Evolutionary conservation across 1,284 basidiomycete genomes (phyloP), one percentile per base, ranked within the genome.

Genomic region (Fomitopsis palustris): DNA sequence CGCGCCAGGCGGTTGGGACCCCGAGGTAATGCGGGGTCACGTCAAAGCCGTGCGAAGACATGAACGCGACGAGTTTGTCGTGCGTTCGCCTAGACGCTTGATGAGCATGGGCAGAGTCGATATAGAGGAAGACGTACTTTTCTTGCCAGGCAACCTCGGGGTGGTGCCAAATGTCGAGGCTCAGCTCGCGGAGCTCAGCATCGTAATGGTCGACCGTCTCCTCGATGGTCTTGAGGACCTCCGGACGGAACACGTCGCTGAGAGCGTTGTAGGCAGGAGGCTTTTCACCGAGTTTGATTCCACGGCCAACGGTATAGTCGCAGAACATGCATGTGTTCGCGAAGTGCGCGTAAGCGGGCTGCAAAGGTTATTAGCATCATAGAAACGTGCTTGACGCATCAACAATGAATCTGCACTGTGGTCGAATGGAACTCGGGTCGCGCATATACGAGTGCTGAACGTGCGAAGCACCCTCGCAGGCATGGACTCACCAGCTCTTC

Each of bases 1-100:
- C 91, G 39, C 78, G 74, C 83, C 88, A 93, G 2, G 90, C 91
- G 1, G 91, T 93, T 23, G 81, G 74, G 21, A 90, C 73, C 2
- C 68, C 71, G 61, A 80, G 78, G 65, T 83, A 81, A 57, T 85
- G 78, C 57, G 74, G 77, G 9, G 78, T 80, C 10, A 90, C 85
- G 25, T 76, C 68, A 67, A 87, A 90, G 0, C 84, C 86, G 53
- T 85, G 82, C 8, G 63, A 56, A 35, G 69, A 61, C 69, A 79
- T 75, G 61, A 74, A 78, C 2, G 58, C 53, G 3, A 74, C 75
- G 38, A 79, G 62, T 33, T 65, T 68, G 54, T 74, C 73, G 54
- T 77, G 74, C 1, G 77, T 74, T 60, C 72, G 74, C 60, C 73
- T 74, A 33, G 27, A 12, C 12, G 21, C 2, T n/a, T 14, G 4